Evolutionary conservation across 805 yeast genomes (phyloP).

Genomic region (Yamadazyma insecticola): DNA sequence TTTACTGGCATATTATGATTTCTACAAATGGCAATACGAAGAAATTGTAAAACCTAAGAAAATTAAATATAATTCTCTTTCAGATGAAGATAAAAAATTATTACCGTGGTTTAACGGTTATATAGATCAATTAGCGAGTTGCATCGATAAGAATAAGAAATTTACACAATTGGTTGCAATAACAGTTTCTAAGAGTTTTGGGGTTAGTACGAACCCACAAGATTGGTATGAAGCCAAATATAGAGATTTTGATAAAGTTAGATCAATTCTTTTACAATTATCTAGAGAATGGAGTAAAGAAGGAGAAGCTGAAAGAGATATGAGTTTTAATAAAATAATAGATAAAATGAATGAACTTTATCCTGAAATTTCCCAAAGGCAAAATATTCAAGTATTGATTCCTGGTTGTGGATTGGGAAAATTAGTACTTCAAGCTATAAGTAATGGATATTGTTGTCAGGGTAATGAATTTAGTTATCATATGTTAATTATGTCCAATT

Average conservation of each 20-base stretch:
- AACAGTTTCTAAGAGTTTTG: conserved; percentile 48
- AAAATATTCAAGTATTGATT: conserved; percentile 41
- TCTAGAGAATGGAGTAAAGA: conserved; percentile 59
- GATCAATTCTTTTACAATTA: conserved; percentile 52
- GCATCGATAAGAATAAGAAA: conserved; percentile 41
- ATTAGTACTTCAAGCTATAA: conserved; percentile 51
- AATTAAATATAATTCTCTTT: conserved; percentile 23
- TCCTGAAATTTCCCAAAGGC: conserved; percentile 32
- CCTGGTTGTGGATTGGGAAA: conserved; percentile 69
- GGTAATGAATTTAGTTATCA: conserved; percentile 67
- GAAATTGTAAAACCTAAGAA: conserved; percentile 29
- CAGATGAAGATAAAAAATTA: conserved; percentile 35
- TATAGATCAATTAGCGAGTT: conserved; percentile 32
- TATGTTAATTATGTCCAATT: conserved; percentile 56
- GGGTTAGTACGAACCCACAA: conserved; percentile 30
- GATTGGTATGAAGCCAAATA: conserved; percentile 39
- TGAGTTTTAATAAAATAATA: conserved; percentile 36
- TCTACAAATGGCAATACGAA: conserved; percentile 28
- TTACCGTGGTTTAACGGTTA: conserved; percentile 50
- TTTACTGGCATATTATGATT: conserved; percentile 30
- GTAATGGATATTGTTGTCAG: conserved; percentile 54
- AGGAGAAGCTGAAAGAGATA: conserved; percentile 43
- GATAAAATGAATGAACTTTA: conserved; percentile 26
- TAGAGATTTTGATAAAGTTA: conserved; percentile 53
- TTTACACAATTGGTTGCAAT: conserved; percentile 42